Evolutionary conservation across 352 stramenopile species (phyloP), one percentile per base, ranked within the genome.

Genomic region (Phytophthora constricta): DNA sequence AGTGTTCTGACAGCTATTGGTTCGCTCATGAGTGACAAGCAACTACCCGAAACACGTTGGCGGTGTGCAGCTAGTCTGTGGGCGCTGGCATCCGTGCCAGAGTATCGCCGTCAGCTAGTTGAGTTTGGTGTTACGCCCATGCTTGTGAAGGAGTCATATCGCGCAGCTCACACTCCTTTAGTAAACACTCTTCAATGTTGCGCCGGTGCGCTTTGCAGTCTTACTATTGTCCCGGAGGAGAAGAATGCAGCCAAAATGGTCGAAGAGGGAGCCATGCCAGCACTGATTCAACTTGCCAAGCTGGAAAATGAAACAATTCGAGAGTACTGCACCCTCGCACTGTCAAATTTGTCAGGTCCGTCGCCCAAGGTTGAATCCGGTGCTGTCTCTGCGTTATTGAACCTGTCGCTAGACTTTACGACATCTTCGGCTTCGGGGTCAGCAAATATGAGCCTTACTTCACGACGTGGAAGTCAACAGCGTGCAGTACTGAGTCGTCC

Each of bases 361-460:
- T 91, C 84, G 0, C 85, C 86, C 0, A 91, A 74, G 43, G 79
- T 95, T 16, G 80, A 90, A n/a, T 81, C 79, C 8, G 86, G 84
- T 2, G 76, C 86, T 1, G 82, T 94, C 2, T 84, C 82, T 0
- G 82, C 74, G 2, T 56, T 93, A 20, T 63, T 93, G 33, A 80
- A 72, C 16, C 45, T 91, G 4, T 89, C 82, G 0, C 50, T 91
- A 4, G 67, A 72, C 26, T 59, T 59, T 11, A 45, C 61, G 7
- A 11, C 60, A 19, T 41, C 16, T 43, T 28, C 51, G 1, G 45
- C 33, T 4, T 31, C 68, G 20, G 20, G 27, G 8, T 31, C 27
- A 23, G 1, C 16, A 31, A 26, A 23, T 17, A 16, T 23, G 3
- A 54, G 33, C 27, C 34, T n/a, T n/a, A n/a, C 33, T 20, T 58